phyloP scores from a whole-genome alignment of 176 grass and related monocot species.

The Lolium rigidum region DNA sequence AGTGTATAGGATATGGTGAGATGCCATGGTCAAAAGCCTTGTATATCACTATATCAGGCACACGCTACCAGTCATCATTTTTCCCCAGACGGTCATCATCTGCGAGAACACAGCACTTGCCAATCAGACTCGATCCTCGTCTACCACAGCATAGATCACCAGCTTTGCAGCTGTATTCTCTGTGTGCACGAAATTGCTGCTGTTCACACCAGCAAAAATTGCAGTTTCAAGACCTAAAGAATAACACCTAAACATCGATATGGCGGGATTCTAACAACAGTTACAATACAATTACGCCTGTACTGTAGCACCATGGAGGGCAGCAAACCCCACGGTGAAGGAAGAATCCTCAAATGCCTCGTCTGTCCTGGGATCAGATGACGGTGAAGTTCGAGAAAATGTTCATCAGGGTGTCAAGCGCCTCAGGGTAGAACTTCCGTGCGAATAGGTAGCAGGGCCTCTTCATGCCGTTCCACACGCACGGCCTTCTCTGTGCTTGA shows the following conservation, averaged over 20 bases:
- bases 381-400: constrained; percentile 82
- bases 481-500: constrained; percentile 54
- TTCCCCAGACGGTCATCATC: too few species aligned
- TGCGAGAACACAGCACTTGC: neutral
- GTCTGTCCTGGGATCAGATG: constrained; percentile 13
- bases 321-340: neutral
- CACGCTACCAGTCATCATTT: too few species aligned
- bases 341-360: neutral
- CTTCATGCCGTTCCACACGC: constrained; percentile 91
- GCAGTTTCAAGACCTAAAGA: constrained; percentile 1
- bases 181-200: too few species aligned
- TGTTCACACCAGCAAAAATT: constrained; percentile 18
- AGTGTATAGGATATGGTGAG: too few species aligned
- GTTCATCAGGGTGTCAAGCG: constrained; percentile 82
- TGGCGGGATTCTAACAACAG: neutral
- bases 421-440: constrained; percentile 78
- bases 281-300: neutral
- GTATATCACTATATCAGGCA: too few species aligned
- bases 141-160: neutral
- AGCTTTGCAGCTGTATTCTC: neutral
- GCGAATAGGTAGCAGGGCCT: constrained; percentile 82
- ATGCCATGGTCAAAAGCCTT: too few species aligned
- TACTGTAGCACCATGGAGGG: neutral
- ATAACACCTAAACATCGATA: neutral
- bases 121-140: neutral